Percentiles rank a stretch among this genome's conserved stretches.
Conservation (phyloP, 2,329 filamentous ascomycete genomes). For the Ramularia endophylla region DNA sequence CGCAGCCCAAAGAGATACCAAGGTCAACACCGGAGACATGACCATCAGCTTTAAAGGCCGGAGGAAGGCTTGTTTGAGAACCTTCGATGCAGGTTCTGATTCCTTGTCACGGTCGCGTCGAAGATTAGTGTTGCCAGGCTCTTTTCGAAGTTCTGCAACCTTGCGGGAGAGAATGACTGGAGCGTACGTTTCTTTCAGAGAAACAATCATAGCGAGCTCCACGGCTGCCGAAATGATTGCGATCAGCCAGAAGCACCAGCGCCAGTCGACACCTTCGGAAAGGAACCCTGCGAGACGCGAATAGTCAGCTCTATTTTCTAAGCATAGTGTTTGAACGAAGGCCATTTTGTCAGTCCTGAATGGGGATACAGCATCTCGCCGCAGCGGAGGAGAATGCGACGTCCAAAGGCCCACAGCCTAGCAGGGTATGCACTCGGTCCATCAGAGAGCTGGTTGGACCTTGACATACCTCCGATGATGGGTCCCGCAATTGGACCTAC, state of each 20-base stretch:
- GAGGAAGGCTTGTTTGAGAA: no score
- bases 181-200: constrained; percentile 43
- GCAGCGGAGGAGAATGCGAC: constrained; percentile 46
- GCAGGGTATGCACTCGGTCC: no score
- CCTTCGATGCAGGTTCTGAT: no score
- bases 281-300: no score
- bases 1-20: constrained; percentile 42
- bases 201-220: constrained; percentile 31
- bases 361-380: no score
- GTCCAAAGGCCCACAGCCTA: no score
- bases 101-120: no score
- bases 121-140: constrained; percentile 40
- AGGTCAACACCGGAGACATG: constrained; percentile 45
- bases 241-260: constrained; percentile 47
- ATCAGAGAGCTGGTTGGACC: no score
- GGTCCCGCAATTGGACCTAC: constrained; percentile 38
- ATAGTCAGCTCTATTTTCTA: no score
- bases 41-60: constrained; percentile 48
- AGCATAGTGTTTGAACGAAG: no score
- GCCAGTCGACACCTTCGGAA: constrained; percentile 45
- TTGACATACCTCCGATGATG: constrained; percentile 48
- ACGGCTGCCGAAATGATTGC: constrained; percentile 31
- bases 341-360: no score
- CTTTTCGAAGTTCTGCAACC: constrained; percentile 39
- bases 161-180: constrained; percentile 43